Evolutionary conservation across 192 early-diverging fungal genomes (phyloP).

Genomic region (Chytriomyces hyalinus): DNA sequence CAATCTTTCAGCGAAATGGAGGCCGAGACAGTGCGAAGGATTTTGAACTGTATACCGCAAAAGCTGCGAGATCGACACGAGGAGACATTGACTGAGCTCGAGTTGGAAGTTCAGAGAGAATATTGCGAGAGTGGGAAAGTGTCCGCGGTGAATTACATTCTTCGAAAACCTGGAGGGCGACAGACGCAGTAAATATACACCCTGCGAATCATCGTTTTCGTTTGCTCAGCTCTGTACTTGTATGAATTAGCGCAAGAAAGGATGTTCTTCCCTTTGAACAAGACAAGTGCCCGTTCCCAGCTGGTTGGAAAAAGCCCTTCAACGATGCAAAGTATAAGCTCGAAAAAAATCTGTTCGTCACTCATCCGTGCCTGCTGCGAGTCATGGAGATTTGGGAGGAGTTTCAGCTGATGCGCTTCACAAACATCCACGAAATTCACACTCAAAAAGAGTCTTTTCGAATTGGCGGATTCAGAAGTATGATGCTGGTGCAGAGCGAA

Average conservation of each 20-base stretch:
- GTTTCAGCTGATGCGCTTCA: slow-evolving; percentile 49
- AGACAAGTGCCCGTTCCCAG: slow-evolving; percentile 56
- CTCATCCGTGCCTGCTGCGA: slow-evolving; percentile 47
- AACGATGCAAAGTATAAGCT: slow-evolving; percentile 52
- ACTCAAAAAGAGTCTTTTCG: slow-evolving; percentile 53
- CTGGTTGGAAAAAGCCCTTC: slow-evolving; percentile 52
- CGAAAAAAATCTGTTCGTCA: slow-evolving; percentile 51
- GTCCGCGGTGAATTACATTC: slow-evolving; percentile 57
- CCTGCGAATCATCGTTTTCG: neutral
- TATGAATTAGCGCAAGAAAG: slow-evolving; percentile 13
- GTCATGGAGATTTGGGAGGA: slow-evolving; percentile 52
- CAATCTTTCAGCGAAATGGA: slow-evolving; percentile 50
- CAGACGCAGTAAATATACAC: slow-evolving; percentile 13
- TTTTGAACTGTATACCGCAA: slow-evolving; percentile 48
- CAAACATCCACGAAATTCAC: slow-evolving; percentile 52
- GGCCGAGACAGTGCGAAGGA: slow-evolving; percentile 20
- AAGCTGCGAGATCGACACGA: slow-evolving; percentile 41
- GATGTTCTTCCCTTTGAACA: slow-evolving; percentile 44
- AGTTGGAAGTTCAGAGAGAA: slow-evolving; percentile 53
- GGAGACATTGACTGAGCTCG: slow-evolving; percentile 41
- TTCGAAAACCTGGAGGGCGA: slow-evolving; percentile 37
- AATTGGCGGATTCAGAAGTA: slow-evolving; percentile 53
- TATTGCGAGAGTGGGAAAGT: slow-evolving; percentile 60
- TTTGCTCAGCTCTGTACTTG: neutral
- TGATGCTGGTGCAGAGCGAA: slow-evolving; percentile 64